A percentile compares a stretch with the other conserved stretches of the same genome.
Evolutionary conservation across 2,329 filamentous ascomycete genomes (phyloP).

Genomic region (Aspergillus quadricinctus): DNA sequence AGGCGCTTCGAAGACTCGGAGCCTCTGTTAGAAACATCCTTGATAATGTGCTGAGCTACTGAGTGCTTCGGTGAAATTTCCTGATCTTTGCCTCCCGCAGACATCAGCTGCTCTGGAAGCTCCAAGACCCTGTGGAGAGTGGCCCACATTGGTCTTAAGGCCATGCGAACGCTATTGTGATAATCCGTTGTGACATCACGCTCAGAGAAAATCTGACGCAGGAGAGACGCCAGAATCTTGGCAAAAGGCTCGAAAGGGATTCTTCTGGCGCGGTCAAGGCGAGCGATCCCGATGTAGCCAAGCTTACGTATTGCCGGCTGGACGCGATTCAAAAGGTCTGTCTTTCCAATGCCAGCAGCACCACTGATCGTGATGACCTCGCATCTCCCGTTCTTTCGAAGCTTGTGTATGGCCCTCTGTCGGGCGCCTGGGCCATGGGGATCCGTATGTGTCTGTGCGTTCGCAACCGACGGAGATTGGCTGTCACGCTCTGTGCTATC

Average conservation of each 20-base stretch:
- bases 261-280: conserved; percentile 56
- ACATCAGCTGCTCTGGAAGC: conserved; percentile 62
- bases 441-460: conserved; percentile 29
- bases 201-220: conserved; percentile 63
- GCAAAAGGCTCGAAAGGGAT: conserved; percentile 60
- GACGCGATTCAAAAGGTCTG: conserved; percentile 55
- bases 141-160: conserved; percentile 55
- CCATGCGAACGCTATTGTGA: conserved; percentile 54
- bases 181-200: conserved; percentile 59
- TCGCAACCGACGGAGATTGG: conserved; percentile 27
- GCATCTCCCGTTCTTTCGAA: conserved; percentile 52
- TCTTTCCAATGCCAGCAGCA: conserved; percentile 56
- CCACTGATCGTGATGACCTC: conserved; percentile 58
- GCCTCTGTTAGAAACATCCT: conserved; percentile 25
- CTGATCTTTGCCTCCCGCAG: conserved; percentile 33
- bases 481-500: conserved; percentile 38
- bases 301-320: conserved; percentile 53
- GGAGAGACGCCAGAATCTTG: conserved; percentile 56
- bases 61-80: conserved; percentile 26
- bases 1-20: conserved; percentile 26
- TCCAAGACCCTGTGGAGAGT: conserved; percentile 56
- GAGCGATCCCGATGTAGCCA: conserved; percentile 58
- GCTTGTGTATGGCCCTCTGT: conserved; percentile 44
- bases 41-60: conserved; percentile 27
- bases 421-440: conserved; percentile 28